Percentiles rank a stretch among this genome's conserved stretches.
Evolutionary conservation across 306 rosid species (phyloP).

Genomic region (Prinsepia uniflora): DNA sequence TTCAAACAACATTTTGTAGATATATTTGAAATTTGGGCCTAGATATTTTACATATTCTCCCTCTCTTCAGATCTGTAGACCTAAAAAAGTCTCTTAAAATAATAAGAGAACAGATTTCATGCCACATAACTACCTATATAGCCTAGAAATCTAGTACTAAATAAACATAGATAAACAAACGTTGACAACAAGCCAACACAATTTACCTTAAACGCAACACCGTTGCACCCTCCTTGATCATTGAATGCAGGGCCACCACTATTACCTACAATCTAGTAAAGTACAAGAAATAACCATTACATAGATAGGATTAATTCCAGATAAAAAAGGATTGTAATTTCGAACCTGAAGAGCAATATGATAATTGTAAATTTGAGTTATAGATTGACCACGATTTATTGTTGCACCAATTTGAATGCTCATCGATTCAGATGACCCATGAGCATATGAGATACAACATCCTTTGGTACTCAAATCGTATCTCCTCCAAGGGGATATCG

Average conservation of each 20-base stretch:
- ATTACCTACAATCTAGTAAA: conserved; percentile 72
- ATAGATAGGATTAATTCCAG: conserved; percentile 14
- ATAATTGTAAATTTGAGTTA: background rate
- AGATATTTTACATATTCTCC: no score
- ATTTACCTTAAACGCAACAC: conserved; percentile 98
- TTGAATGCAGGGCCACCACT: conserved; percentile 99
- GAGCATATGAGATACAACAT: conserved; percentile 99
- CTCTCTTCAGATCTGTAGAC: conserved; percentile 96
- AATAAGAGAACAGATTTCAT: conserved; percentile 4
- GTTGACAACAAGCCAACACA: conserved; percentile 32
- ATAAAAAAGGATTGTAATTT: conserved; percentile 10
- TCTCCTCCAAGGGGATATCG: conserved; percentile 99
- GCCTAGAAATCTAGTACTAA: conserved; percentile 22
- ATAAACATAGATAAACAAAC: conserved; percentile 4
- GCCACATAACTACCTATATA: background rate
- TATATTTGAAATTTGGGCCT: no score
- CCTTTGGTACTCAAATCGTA: conserved; percentile 95
- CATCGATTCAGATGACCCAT: conserved; percentile 90
- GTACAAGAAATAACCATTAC: conserved; percentile 37
- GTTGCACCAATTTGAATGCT: conserved; percentile 99
- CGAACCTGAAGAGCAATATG: conserved; percentile 2
- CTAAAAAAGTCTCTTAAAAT: conserved; percentile 63
- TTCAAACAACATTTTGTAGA: no score
- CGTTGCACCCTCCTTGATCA: conserved; percentile 94
- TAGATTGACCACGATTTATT: conserved; percentile 85